A percentile compares a stretch with the other conserved stretches of the same genome.
Evolutionary conservation across 495 filamentous ascomycete species (phyloP).

Genomic region (Friedmanniomyces simplex): DNA sequence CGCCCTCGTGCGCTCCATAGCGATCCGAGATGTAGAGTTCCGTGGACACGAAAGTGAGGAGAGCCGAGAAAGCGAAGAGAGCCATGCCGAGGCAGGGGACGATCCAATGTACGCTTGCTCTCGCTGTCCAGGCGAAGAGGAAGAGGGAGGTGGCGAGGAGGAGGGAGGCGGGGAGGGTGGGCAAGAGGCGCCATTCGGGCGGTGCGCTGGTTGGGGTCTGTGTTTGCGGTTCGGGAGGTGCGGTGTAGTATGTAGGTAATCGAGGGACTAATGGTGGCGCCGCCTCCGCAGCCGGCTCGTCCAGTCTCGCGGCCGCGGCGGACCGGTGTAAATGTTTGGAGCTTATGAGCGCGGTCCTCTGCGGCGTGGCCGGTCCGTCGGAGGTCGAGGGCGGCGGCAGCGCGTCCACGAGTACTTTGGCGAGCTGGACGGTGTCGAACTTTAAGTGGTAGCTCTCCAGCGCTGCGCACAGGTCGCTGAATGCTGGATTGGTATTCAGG

Average conservation of each 20-base stretch:
- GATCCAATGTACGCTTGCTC: background rate
- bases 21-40: background rate
- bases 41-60: background rate
- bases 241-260: background rate
- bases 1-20: background rate
- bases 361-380: background rate
- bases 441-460: background rate
- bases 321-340: background rate
- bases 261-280: background rate
- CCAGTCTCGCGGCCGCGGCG: background rate
- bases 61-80: background rate
- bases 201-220: background rate
- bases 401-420: constrained; percentile 5
- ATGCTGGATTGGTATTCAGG: constrained; percentile 1
- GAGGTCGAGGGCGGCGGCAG: background rate
- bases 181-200: background rate
- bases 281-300: background rate
- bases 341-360: background rate
- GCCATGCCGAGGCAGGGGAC: constrained; percentile 4
- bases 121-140: background rate
- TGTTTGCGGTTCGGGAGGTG: background rate
- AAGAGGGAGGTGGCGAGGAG: background rate
- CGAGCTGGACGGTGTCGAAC: background rate
- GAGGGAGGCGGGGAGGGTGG: background rate
- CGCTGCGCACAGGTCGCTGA: background rate